These are phyloP conservation scores for Abrus precatorius DNA, from an alignment of 306 rosid genomes.

Conservation along the genomic window DNA sequence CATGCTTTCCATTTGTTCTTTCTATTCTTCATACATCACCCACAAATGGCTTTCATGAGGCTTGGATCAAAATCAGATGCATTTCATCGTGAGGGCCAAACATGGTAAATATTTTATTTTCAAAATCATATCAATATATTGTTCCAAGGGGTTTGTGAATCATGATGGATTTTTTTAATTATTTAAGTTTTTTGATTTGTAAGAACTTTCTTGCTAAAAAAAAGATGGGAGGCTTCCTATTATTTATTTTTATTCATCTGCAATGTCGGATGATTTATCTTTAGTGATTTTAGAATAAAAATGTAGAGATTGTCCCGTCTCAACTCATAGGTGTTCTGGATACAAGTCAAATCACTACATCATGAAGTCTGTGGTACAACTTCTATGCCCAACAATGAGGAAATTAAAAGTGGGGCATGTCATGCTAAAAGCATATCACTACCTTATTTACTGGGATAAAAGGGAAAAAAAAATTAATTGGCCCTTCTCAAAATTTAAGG, in stretches of 20 bases:
- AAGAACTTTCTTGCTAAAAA: not conserved
- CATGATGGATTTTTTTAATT: not conserved
- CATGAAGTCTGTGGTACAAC: not conserved
- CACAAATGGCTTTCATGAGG: slow-evolving; percentile 69
- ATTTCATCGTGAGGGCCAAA: slow-evolving; percentile 76
- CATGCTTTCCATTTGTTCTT: slow-evolving; percentile 1
- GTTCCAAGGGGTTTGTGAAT: not conserved
- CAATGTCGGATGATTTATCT: not conserved
- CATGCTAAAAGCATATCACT: slow-evolving; percentile 3
- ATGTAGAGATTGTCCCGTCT: slow-evolving; percentile 1
- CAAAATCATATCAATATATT: not conserved
- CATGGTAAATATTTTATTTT: slow-evolving; percentile 56
- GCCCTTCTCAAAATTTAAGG: not conserved
- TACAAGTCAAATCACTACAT: not conserved
- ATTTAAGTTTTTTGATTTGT: not conserved
- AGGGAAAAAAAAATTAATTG: not conserved
- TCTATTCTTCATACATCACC: slow-evolving; percentile 18
- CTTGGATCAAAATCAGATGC: slow-evolving; percentile 80
- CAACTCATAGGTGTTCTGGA: not conserved
- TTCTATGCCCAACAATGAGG: not conserved
- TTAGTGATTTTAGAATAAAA: slow-evolving; percentile 1
- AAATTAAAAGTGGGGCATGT: not conserved
- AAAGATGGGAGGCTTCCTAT: no score
- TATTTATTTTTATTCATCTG: not conserved
- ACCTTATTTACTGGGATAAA: not conserved